Evolutionary conservation across 176 grass and related monocot species (phyloP), one percentile per base, ranked within the genome.

Genomic region (Canna indica): DNA sequence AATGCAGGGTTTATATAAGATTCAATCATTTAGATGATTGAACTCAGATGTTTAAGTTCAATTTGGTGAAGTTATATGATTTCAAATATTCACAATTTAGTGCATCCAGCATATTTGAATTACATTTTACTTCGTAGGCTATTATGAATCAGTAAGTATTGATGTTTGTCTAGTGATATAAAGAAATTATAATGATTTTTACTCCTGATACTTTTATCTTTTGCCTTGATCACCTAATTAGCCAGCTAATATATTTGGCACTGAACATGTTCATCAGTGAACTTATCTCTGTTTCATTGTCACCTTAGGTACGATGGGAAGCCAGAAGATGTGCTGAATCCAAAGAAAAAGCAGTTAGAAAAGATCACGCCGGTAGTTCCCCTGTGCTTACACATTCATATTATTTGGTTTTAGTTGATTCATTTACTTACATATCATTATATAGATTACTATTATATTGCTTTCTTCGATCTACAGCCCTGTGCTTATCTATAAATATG

Each of bases 331-430:
- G 89, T 93, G 76, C 76, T 99, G 74, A 99, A 99, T 82, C 94
- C 94, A 47, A 99, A 99, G 82, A 99, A 99, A 76, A 99, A 99
- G 66, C 94, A 99, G 68, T 68, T 99, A 20, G 94, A 99, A 36
- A 99, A 99, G 75, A 99, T 99, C 68, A 93, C 89, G 54, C 89
- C 86, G 17, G 94, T 99, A 87, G 69, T 71, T 38, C 3, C 54
- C 28, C 58, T 38, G 64, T 33, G 5, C 39, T 46, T 35, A 41
- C 44, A 42, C 33, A 28, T 64, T 33, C 59, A 0, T 74, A 38
- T 75, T 28, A 10, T 0, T 29, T 60, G 26, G 2, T 36, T 36
- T 35, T 27, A 5, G n/a, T 58, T 59, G 28, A 45, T 39, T 32
- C 47, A 41, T 34, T 27, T 39, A 61, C 36, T 81, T 29, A 32